Evolutionary conservation across 257 asterid species (phyloP).

Genomic region (Thymus quinquecostatus): DNA sequence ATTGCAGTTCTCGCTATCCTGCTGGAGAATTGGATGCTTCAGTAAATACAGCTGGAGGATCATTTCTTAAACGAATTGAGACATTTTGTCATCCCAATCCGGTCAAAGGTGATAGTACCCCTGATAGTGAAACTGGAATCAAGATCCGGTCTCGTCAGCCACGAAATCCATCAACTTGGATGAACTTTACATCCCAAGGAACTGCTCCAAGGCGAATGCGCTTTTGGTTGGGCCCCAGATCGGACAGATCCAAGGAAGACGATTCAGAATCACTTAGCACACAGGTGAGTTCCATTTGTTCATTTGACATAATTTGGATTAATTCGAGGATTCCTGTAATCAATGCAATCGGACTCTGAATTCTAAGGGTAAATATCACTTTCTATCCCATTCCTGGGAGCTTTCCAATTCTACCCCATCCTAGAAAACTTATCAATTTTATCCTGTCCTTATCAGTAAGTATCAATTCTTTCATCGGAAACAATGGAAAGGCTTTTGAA

Average conservation of each 20-base stretch:
- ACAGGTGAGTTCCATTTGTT: slow-evolving; percentile 37
- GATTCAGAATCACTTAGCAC: slow-evolving; percentile 26
- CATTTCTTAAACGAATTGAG: slow-evolving; percentile 31
- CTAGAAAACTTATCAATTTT: too few species aligned
- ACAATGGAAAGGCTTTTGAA: too few species aligned
- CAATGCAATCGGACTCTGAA: neutral
- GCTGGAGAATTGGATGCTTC: slow-evolving; percentile 40
- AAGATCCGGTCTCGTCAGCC: slow-evolving; percentile 47
- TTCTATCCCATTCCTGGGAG: too few species aligned
- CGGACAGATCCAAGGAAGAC: slow-evolving; percentile 26
- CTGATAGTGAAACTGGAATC: slow-evolving; percentile 48
- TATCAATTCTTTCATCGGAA: too few species aligned
- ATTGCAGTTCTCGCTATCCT: slow-evolving; percentile 32
- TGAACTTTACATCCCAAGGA: slow-evolving; percentile 46
- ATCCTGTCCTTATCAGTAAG: too few species aligned
- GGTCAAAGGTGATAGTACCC: slow-evolving; percentile 32
- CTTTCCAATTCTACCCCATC: too few species aligned
- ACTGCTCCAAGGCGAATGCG: slow-evolving; percentile 61
- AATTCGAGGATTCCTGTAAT: neutral
- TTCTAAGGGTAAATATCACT: neutral
- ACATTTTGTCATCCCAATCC: slow-evolving; percentile 25
- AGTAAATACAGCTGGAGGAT: slow-evolving; percentile 15
- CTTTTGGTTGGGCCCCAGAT: slow-evolving; percentile 28
- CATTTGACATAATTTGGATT: neutral
- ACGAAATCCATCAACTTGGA: slow-evolving; percentile 29